Percentiles rank a stretch among this genome's conserved stretches.
phyloP scores from a whole-genome alignment of 768 basidiomycete genomes.

The Lentinula sp. region DNA sequence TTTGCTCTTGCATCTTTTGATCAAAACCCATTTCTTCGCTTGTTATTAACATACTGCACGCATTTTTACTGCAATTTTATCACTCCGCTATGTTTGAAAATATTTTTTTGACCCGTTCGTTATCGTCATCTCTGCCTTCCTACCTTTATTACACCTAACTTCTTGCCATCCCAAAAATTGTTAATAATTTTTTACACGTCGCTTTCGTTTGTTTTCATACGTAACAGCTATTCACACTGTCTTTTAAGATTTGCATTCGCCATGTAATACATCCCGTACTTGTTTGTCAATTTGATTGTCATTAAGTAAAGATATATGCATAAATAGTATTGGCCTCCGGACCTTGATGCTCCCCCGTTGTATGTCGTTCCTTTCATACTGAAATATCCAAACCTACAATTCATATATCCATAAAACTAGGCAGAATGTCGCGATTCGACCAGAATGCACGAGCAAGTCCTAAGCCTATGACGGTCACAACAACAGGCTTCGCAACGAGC shows the following conservation, averaged over 20 bases:
- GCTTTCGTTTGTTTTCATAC: neutral
- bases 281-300: too few relatives aligned
- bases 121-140: neutral
- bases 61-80: neutral
- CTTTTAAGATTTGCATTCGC: neutral
- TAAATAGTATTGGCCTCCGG: too few relatives aligned
- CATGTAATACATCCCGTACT: too few relatives aligned
- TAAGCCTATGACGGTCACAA: neutral
- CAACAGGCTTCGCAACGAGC: neutral
- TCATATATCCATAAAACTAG: neutral
- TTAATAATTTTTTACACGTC: neutral
- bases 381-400: neutral
- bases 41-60: neutral
- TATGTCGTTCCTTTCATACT: too few relatives aligned
- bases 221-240: neutral
- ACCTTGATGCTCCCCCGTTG: too few relatives aligned
- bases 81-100: neutral
- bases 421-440: neutral
- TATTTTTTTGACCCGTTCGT: neutral
- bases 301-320: too few relatives aligned
- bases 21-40: neutral
- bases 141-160: too few relatives aligned
- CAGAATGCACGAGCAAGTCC: neutral
- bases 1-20: conserved; percentile 1
- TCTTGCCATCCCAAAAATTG: neutral